phyloP scores from a whole-genome alignment of 2,329 filamentous ascomycete genomes.

The Hypoxylon sp. region DNA sequence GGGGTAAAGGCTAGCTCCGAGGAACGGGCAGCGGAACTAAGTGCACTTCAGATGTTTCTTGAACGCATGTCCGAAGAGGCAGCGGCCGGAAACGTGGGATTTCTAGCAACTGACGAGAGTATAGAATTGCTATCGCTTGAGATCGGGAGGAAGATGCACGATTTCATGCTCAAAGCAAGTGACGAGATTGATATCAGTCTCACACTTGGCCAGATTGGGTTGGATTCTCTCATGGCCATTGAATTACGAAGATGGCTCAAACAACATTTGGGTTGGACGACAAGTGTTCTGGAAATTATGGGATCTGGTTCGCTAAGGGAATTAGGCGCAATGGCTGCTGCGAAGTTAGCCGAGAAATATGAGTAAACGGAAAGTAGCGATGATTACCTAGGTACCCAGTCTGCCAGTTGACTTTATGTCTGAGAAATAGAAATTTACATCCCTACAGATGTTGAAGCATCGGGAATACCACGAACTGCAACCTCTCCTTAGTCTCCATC shows the following conservation, averaged over 20 bases:
- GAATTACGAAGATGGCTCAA: conserved; percentile 54
- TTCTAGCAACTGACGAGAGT: conserved; percentile 13
- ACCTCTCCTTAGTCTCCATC: not conserved
- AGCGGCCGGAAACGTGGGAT: conserved; percentile 16
- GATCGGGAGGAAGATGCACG: conserved; percentile 29
- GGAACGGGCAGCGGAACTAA: conserved; percentile 11
- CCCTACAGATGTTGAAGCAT: not conserved
- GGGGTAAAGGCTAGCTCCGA: not conserved
- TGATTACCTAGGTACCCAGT: no score
- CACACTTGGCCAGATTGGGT: conserved; percentile 22
- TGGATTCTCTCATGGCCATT: conserved; percentile 37
- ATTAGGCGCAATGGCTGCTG: no score
- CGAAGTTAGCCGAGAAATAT: no score
- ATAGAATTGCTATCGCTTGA: conserved; percentile 19
- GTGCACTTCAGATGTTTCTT: conserved; percentile 24
- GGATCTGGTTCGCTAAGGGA: conserved; percentile 30
- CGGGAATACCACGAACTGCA: conserved; percentile 1
- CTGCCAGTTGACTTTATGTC: not conserved
- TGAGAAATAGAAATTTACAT: not conserved
- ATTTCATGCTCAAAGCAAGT: conserved; percentile 30
- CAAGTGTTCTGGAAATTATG: conserved; percentile 33
- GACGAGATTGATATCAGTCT: conserved; percentile 25
- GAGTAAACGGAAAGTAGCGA: no score
- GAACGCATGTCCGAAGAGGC: no score
- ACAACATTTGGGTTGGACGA: conserved; percentile 31